phyloP scores from a whole-genome alignment of 192 early-diverging fungal species.

The Borealophlyctis nickersoniae region DNA sequence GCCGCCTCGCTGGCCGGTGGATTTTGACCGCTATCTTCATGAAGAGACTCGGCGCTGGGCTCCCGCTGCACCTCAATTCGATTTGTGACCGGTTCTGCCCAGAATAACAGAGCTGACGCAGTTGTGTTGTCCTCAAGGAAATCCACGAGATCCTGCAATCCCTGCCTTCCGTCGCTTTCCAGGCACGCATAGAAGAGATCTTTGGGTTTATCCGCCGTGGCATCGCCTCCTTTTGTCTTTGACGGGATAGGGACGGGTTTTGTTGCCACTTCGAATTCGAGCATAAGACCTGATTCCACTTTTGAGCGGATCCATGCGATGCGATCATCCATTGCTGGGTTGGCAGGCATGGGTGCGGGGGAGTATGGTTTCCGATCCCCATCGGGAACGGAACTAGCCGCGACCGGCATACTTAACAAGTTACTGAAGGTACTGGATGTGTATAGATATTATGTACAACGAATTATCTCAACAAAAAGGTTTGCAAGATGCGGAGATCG shows the following conservation, averaged over 20 bases:
- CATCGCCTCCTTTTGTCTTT: background rate
- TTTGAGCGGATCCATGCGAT: constrained; percentile 37
- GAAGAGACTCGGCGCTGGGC: constrained; percentile 1
- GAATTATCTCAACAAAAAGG: too few relatives aligned
- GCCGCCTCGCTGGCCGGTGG: too few relatives aligned
- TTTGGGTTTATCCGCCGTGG: background rate
- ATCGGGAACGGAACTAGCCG: background rate
- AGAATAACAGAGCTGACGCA: constrained; percentile 44
- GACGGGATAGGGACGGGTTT: background rate
- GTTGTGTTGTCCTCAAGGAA: constrained; percentile 39
- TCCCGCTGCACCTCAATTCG: constrained; percentile 27
- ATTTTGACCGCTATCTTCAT: too few relatives aligned
- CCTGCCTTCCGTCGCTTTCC: constrained; percentile 38
- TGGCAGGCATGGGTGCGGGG: constrained; percentile 12
- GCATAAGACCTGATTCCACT: constrained; percentile 42
- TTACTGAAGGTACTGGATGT: too few relatives aligned
- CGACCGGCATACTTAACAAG: background rate
- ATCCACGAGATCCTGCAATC: constrained; percentile 36
- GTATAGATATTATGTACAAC: too few relatives aligned
- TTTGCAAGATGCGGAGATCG: too few relatives aligned
- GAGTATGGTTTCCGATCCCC: constrained; percentile 4
- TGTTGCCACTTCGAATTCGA: constrained; percentile 32
- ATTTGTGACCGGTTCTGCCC: constrained; percentile 35
- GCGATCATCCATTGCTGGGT: constrained; percentile 32
- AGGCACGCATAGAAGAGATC: constrained; percentile 52